These are phyloP conservation scores for Neofusicoccum cordaticola DNA, from an alignment of 2,329 filamentous ascomycete genomes.

Conservation along the genomic window DNA sequence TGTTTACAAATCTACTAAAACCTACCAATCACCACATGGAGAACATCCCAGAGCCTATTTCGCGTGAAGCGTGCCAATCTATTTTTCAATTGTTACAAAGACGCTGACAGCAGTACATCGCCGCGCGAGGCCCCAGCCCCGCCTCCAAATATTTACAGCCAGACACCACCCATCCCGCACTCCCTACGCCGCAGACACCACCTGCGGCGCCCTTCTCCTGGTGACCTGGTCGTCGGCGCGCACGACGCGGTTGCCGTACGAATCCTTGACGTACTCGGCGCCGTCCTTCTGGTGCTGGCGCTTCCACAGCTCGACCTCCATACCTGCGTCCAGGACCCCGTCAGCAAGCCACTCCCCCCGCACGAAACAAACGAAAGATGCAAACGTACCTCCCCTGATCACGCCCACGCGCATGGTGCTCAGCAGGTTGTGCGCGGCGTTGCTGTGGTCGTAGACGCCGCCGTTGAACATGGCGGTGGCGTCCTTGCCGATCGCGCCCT, in stretches of 20 bases:
- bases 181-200: background rate
- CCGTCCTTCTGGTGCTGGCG: slow-evolving; percentile 55
- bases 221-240: slow-evolving; percentile 14
- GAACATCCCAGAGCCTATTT: too few species aligned
- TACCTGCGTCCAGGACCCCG: background rate
- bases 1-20: background rate
- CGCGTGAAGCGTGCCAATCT: too few species aligned
- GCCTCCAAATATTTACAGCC: background rate
- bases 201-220: slow-evolving; percentile 1
- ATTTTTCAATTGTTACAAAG: background rate
- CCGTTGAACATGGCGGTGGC: slow-evolving; percentile 90
- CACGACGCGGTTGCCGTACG: slow-evolving; percentile 2
- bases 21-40: too few species aligned
- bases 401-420: slow-evolving; percentile 87
- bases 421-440: slow-evolving; percentile 83
- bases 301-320: slow-evolving; percentile 90
- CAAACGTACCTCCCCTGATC: slow-evolving; percentile 70
- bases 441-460: slow-evolving; percentile 85
- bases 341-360: background rate
- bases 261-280: slow-evolving; percentile 4
- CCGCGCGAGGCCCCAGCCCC: too few species aligned
- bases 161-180: background rate
- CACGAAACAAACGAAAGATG: background rate
- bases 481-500: slow-evolving; percentile 78
- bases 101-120: background rate